Percentiles rank a stretch among this genome's conserved stretches.
phyloP scores from a whole-genome alignment of 2,329 filamentous ascomycete species.

The Fusarium hainanense region DNA sequence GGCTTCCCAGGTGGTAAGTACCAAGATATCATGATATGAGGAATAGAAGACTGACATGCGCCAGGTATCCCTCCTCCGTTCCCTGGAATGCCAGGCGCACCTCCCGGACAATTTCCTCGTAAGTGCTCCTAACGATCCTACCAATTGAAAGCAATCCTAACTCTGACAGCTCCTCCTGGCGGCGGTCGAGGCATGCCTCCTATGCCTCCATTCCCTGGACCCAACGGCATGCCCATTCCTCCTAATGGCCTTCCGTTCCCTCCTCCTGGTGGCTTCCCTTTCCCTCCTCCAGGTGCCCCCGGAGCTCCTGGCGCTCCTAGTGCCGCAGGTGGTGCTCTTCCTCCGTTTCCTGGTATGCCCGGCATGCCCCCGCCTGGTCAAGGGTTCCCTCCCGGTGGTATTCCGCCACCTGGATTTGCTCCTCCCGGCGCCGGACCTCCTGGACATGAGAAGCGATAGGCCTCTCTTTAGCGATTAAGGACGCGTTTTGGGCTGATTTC shows the following conservation, averaged over 20 bases:
- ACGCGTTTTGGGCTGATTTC: slow-evolving; percentile 32
- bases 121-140: slow-evolving; percentile 49
- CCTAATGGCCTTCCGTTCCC: slow-evolving; percentile 55
- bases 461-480: slow-evolving; percentile 3
- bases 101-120: slow-evolving; percentile 62
- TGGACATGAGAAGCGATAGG: slow-evolving; percentile 55
- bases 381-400: slow-evolving; percentile 55
- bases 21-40: slow-evolving; percentile 40
- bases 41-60: slow-evolving; percentile 42
- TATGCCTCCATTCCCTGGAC: slow-evolving; percentile 57
- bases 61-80: slow-evolving; percentile 69
- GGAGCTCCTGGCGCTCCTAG: slow-evolving; percentile 45
- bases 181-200: slow-evolving; percentile 63
- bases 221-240: slow-evolving; percentile 58
- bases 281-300: slow-evolving; percentile 55
- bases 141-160: slow-evolving; percentile 15
- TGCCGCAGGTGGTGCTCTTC: slow-evolving; percentile 45
- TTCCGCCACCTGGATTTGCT: slow-evolving; percentile 50
- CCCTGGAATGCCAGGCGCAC: slow-evolving; percentile 60
- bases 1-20: slow-evolving; percentile 68
- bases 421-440: slow-evolving; percentile 51
- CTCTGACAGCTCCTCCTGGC: slow-evolving; percentile 57
- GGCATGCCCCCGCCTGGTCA: slow-evolving; percentile 56
- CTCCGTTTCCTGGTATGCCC: slow-evolving; percentile 50
- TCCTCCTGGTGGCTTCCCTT: slow-evolving; percentile 46